These are phyloP conservation scores for Backusella tarrabulga DNA, from an alignment of 192 early-diverging fungal genomes.

Conservation along the genomic window DNA sequence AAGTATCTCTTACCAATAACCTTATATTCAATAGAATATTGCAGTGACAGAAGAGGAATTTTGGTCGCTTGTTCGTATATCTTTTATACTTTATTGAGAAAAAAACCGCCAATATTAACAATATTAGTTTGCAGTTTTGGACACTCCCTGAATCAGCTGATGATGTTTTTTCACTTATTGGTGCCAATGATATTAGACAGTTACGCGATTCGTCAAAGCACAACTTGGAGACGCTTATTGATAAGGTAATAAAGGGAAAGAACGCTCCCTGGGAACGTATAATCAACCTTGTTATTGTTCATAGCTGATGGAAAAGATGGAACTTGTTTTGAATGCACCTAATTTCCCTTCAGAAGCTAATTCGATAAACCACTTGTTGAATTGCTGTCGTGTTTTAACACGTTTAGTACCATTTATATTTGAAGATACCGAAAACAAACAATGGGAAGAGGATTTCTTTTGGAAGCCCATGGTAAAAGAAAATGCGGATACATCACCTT, in stretches of 20 bases:
- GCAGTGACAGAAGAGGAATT: slow-evolving; percentile 36
- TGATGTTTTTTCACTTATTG: slow-evolving; percentile 85
- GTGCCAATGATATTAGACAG: slow-evolving; percentile 78
- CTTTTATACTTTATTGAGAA: background rate
- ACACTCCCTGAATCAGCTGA: slow-evolving; percentile 70
- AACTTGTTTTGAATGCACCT: slow-evolving; percentile 45
- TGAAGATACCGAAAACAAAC: slow-evolving; percentile 50
- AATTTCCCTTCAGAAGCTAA: slow-evolving; percentile 52
- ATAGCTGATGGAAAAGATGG: slow-evolving; percentile 53
- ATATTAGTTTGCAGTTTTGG: slow-evolving; percentile 58
- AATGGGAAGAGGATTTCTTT: slow-evolving; percentile 64
- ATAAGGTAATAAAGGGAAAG: slow-evolving; percentile 54
- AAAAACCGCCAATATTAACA: background rate
- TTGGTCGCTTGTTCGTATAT: slow-evolving; percentile 43
- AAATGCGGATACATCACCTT: slow-evolving; percentile 14
- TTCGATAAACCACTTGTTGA: slow-evolving; percentile 65
- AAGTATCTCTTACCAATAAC: background rate
- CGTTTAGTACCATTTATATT: slow-evolving; percentile 84
- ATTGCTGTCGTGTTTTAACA: slow-evolving; percentile 82
- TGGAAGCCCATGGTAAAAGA: slow-evolving; percentile 47
- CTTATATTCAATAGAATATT: slow-evolving; percentile 33
- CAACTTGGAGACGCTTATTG: slow-evolving; percentile 75
- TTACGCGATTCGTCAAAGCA: slow-evolving; percentile 72
- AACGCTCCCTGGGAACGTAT: background rate
- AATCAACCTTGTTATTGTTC: background rate